Percentiles rank a stretch among this genome's conserved stretches.
Conservation (phyloP, 345 rosid genomes). For the Geranium rotundifolium region DNA sequence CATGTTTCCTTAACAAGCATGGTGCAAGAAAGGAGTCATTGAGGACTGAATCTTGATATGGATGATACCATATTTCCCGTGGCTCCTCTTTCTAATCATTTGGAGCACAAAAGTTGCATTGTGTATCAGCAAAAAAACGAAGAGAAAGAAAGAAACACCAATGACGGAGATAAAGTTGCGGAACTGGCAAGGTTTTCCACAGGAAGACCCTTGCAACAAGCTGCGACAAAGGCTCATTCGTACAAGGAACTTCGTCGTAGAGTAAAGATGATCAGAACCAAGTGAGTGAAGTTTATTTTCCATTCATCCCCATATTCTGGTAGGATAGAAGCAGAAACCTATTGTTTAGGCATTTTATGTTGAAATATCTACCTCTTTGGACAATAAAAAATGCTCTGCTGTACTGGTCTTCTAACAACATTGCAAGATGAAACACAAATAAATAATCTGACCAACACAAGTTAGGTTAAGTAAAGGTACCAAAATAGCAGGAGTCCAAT, state of each 20-base stretch:
- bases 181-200: slow-evolving; percentile 19
- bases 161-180: slow-evolving; percentile 18
- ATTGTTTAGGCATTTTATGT: too few species aligned
- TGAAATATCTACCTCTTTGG: too few species aligned
- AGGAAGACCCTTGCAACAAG: slow-evolving; percentile 45
- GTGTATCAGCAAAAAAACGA: too few species aligned
- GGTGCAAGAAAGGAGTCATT: slow-evolving; percentile 14
- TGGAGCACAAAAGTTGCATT: slow-evolving; percentile 3
- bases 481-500: too few species aligned
- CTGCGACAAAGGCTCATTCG: slow-evolving; percentile 44
- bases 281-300: slow-evolving; percentile 10
- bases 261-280: slow-evolving; percentile 43
- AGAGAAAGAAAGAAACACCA: slow-evolving; percentile 14
- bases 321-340: background rate
- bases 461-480: too few species aligned
- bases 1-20: slow-evolving; percentile 11
- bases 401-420: too few species aligned
- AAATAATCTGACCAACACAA: too few species aligned
- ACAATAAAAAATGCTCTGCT: too few species aligned
- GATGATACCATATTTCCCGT: slow-evolving; percentile 13
- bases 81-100: slow-evolving; percentile 9
- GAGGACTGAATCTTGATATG: slow-evolving; percentile 17
- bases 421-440: too few species aligned
- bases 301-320: background rate
- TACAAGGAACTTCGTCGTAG: slow-evolving; percentile 59